Conservation (phyloP, 768 basidiomycete genomes). For the Boletus rufocinnamomeus region DNA sequence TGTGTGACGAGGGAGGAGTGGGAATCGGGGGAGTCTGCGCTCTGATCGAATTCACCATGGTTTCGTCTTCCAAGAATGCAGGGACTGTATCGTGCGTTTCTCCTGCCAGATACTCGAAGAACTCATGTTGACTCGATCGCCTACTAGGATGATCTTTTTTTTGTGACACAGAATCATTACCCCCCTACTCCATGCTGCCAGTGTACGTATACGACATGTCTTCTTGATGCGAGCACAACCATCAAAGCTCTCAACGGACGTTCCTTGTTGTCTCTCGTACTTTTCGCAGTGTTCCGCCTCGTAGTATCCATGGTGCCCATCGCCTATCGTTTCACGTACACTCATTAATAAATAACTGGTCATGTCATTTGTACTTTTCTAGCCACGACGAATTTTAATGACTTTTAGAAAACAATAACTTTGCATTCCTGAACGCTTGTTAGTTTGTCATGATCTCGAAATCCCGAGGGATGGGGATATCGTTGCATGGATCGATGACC, state of each 20-base stretch:
- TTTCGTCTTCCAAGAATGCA: neutral
- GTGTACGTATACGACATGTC: slow-evolving; percentile 7
- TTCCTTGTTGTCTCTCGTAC: neutral
- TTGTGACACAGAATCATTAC: neutral
- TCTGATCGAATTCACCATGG: slow-evolving; percentile 19
- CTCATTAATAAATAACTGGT: neutral
- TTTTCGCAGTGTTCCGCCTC: neutral
- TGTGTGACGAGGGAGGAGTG: slow-evolving; percentile 61
- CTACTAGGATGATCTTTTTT: neutral
- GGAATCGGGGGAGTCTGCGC: slow-evolving; percentile 46
- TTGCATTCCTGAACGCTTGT: neutral
- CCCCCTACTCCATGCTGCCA: neutral
- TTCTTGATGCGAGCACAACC: slow-evolving; percentile 3
- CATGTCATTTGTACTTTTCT: slow-evolving; percentile 21
- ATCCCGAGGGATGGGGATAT: neutral
- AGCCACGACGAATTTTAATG: neutral
- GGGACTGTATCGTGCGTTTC: slow-evolving; percentile 4
- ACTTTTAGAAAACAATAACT: neutral
- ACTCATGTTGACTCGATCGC: neutral
- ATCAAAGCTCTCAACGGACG: neutral
- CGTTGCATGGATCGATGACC: neutral
- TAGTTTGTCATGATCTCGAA: neutral
- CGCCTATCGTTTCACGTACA: slow-evolving; percentile 10
- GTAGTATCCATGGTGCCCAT: slow-evolving; percentile 22
- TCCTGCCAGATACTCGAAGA: neutral